Percentiles rank a stretch among this genome's conserved stretches.
phyloP scores from a whole-genome alignment of 2,329 filamentous ascomycete species.

The Ophiocordyceps camponoti-floridani region DNA sequence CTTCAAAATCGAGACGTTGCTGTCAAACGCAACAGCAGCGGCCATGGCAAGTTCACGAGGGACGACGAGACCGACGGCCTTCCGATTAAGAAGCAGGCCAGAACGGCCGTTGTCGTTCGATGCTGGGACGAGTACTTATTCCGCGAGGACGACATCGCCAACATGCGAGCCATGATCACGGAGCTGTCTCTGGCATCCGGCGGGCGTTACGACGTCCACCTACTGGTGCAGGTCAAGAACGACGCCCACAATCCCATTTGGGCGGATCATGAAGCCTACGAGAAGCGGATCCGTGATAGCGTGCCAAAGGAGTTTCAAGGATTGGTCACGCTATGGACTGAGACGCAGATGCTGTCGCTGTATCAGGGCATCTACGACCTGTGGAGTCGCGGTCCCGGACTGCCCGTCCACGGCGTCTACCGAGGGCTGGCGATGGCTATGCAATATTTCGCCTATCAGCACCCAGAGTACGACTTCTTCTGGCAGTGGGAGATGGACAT shows the following conservation, averaged over 20 bases:
- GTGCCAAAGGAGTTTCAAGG: conserved; percentile 75
- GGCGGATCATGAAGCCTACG: conserved; percentile 54
- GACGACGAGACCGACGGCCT: conserved; percentile 1
- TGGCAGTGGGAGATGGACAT: conserved; percentile 97
- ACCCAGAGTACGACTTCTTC: conserved; percentile 79
- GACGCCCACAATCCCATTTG: conserved; percentile 60
- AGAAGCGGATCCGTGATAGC: conserved; percentile 45
- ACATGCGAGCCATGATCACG: conserved; percentile 66
- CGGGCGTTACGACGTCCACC: conserved; percentile 71
- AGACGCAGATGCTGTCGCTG: conserved; percentile 77
- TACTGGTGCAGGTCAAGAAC: conserved; percentile 69
- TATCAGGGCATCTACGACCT: conserved; percentile 79
- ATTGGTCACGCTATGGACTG: conserved; percentile 83
- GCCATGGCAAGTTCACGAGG: not conserved
- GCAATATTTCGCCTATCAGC: conserved; percentile 77
- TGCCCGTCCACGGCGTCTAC: conserved; percentile 83
- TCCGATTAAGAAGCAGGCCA: conserved; percentile 10
- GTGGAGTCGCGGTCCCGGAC: conserved; percentile 42
- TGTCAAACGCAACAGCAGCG: conserved; percentile 1
- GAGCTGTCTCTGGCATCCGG: conserved; percentile 69
- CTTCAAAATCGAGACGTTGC: not conserved
- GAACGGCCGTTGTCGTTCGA: conserved; percentile 62
- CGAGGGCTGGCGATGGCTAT: conserved; percentile 86
- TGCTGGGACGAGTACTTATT: conserved; percentile 71
- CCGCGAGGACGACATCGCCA: conserved; percentile 63